Evolutionary conservation across 768 basidiomycete genomes (phyloP).

Genomic region (Rickenella mellea): DNA sequence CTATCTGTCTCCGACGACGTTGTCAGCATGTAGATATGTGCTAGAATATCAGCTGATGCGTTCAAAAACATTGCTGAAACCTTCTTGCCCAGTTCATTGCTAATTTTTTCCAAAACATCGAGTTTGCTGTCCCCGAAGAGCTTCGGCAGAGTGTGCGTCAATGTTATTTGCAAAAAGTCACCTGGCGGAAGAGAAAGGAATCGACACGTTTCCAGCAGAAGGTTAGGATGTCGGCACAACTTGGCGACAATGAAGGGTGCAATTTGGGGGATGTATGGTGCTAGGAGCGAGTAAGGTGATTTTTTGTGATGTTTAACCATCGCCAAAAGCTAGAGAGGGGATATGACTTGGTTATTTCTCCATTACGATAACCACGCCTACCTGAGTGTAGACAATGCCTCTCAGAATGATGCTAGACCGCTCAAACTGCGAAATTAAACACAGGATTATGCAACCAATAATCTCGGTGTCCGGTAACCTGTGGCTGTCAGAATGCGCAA

Average conservation of each 20-base stretch:
- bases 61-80: conserved; percentile 43
- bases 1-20: conserved; percentile 45
- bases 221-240: conserved; percentile 45
- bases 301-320: conserved; percentile 53
- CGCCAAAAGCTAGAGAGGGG: conserved; percentile 38
- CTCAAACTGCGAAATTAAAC: conserved; percentile 59
- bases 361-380: conserved; percentile 16
- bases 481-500: conserved; percentile 1
- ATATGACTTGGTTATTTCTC: conserved; percentile 2
- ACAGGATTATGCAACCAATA: conserved; percentile 48
- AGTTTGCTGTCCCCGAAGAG: conserved; percentile 56
- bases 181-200: conserved; percentile 47
- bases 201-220: conserved; percentile 59
- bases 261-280: conserved; percentile 60
- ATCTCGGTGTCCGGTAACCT: conserved; percentile 43
- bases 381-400: conserved; percentile 62
- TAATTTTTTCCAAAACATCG: conserved; percentile 52
- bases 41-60: conserved; percentile 51
- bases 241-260: conserved; percentile 55
- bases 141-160: conserved; percentile 56
- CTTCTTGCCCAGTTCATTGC: conserved; percentile 36
- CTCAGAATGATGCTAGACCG: conserved; percentile 60
- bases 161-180: conserved; percentile 57
- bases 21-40: conserved; percentile 54
- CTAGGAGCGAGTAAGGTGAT: conserved; percentile 52